Conservation (phyloP, 805 yeast genomes). For the Ogataea chonburiensis region DNA sequence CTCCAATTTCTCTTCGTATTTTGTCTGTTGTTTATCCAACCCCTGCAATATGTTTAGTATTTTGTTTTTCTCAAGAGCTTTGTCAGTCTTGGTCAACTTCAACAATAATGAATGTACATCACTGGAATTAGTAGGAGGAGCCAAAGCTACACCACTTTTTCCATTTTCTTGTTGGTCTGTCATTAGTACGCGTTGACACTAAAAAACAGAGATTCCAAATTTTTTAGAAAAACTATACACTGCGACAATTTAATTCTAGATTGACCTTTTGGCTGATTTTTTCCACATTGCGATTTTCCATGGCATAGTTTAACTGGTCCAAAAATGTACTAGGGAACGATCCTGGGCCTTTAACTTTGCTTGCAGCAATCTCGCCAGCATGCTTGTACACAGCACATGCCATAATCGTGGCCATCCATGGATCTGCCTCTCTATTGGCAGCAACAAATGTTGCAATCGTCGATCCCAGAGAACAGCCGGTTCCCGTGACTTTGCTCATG, state of each 20-base stretch:
- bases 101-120: slow-evolving; percentile 30
- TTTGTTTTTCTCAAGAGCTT: slow-evolving; percentile 40
- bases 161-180: slow-evolving; percentile 7
- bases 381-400: slow-evolving; percentile 60
- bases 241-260: too few species aligned
- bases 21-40: slow-evolving; percentile 42
- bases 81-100: slow-evolving; percentile 24
- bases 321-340: slow-evolving; percentile 47
- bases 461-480: slow-evolving; percentile 83
- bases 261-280: slow-evolving; percentile 2
- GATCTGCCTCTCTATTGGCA: slow-evolving; percentile 38
- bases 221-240: slow-evolving; percentile 5
- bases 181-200: slow-evolving; percentile 12
- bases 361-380: slow-evolving; percentile 58
- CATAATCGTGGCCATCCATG: slow-evolving; percentile 47
- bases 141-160: slow-evolving; percentile 4
- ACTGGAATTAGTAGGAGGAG: slow-evolving; percentile 25
- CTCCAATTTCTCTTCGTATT: slow-evolving; percentile 31
- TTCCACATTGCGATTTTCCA: not conserved
- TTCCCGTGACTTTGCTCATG: slow-evolving; percentile 72
- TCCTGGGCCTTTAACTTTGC: slow-evolving; percentile 49
- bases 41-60: slow-evolving; percentile 41
- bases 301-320: slow-evolving; percentile 37
- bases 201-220: slow-evolving; percentile 2
- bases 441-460: slow-evolving; percentile 60